Conservation (phyloP, 306 rosid species). For the Gillenia trifoliata region DNA sequence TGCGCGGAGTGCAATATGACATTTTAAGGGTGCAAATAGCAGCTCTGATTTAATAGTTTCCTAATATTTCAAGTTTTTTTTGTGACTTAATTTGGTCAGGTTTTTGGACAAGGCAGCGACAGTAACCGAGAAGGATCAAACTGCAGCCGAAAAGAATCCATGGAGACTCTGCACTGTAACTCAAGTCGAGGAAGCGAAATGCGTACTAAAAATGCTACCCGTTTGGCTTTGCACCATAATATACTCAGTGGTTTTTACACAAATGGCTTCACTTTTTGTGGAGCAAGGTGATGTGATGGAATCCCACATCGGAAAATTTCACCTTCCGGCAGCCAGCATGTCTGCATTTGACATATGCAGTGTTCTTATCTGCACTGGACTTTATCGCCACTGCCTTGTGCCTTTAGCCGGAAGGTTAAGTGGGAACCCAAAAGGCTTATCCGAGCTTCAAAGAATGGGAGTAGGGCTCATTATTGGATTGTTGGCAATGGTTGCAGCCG, state of each 20-base stretch:
- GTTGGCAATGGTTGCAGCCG: conserved; percentile 62
- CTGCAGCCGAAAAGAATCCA: conserved; percentile 13
- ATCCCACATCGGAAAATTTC: conserved; percentile 34
- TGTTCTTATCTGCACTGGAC: conserved; percentile 46
- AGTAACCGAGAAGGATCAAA: conserved; percentile 15
- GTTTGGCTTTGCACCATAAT: conserved; percentile 76
- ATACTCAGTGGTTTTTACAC: conserved; percentile 74
- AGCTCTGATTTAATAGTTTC: neutral
- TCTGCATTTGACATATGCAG: conserved; percentile 60
- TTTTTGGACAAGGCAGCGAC: conserved; percentile 40
- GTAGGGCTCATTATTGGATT: conserved; percentile 57
- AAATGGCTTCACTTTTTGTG: conserved; percentile 75
- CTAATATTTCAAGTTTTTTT: neutral
- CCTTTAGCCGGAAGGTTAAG: conserved; percentile 45
- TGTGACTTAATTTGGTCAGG: conserved; percentile 4
- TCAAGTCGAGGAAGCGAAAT: conserved; percentile 81
- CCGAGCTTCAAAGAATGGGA: conserved; percentile 73
- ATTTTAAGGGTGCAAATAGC: neutral
- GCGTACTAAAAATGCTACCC: conserved; percentile 61
- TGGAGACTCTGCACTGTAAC: conserved; percentile 67
- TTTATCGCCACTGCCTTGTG: conserved; percentile 43
- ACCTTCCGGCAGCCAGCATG: conserved; percentile 77
- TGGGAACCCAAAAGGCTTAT: conserved; percentile 37
- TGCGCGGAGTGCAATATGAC: neutral
- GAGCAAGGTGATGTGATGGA: conserved; percentile 77